A percentile compares a stretch with the other conserved stretches of the same genome.
Conservation (phyloP, 2,329 filamentous ascomycete species). For the Paraphoma chrysanthemicola region DNA sequence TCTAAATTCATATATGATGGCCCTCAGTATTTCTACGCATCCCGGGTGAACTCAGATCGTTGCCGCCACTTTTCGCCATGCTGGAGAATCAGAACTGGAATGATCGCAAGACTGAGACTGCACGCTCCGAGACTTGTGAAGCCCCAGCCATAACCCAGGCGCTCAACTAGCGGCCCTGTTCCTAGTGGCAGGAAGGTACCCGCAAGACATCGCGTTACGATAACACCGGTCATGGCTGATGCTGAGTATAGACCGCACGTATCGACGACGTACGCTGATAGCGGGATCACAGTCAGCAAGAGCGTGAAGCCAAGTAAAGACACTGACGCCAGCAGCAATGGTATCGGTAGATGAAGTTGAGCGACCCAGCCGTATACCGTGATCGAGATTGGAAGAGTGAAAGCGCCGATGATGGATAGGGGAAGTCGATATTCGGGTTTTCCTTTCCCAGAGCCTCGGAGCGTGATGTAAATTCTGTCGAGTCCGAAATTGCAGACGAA, state of each 20-base stretch:
- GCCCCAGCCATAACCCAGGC: conserved; percentile 61
- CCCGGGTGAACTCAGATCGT: conserved; percentile 56
- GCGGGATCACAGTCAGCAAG: conserved; percentile 57
- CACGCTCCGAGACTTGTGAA: conserved; percentile 55
- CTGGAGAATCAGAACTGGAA: conserved; percentile 59
- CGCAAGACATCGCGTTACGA: conserved; percentile 63
- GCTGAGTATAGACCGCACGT: conserved; percentile 64
- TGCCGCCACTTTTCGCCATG: conserved; percentile 63
- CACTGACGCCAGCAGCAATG: conserved; percentile 54
- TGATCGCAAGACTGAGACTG: conserved; percentile 55
- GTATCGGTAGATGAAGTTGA: conserved; percentile 52
- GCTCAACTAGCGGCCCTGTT: conserved; percentile 56
- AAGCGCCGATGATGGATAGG: conserved; percentile 56
- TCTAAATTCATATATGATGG: neutral
- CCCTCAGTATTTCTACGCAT: conserved; percentile 18
- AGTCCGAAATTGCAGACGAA: conserved; percentile 59
- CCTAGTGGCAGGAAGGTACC: conserved; percentile 65
- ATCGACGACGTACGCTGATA: conserved; percentile 65
- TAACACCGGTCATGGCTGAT: conserved; percentile 64
- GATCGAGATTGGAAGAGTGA: conserved; percentile 56
- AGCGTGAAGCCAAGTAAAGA: conserved; percentile 56
- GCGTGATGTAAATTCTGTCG: conserved; percentile 61
- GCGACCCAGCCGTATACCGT: conserved; percentile 61
- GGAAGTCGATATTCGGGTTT: conserved; percentile 64
- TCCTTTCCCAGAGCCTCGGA: conserved; percentile 53